Evolutionary conservation across 345 rosid genomes (phyloP).

Genomic region (Gossypium ekmanianum): DNA sequence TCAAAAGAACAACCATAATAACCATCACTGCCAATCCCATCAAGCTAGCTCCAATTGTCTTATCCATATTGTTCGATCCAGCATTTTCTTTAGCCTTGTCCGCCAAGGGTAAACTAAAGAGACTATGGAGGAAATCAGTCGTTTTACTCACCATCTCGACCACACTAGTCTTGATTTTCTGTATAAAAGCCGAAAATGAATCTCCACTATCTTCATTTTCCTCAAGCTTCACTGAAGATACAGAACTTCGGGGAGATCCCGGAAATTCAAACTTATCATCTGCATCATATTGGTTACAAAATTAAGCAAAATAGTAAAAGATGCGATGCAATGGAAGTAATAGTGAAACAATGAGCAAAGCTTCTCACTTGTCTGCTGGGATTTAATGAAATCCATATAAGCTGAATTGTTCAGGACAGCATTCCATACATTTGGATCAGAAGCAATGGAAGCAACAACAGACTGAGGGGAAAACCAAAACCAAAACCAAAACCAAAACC

Average conservation of each 20-base stretch:
- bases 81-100: slow-evolving; percentile 31
- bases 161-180: slow-evolving; percentile 48
- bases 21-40: slow-evolving; percentile 62
- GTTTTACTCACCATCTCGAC: slow-evolving; percentile 46
- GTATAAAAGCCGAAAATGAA: slow-evolving; percentile 24
- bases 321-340: background rate
- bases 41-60: slow-evolving; percentile 33
- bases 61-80: slow-evolving; percentile 25
- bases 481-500: background rate
- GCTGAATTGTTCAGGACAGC: slow-evolving; percentile 5
- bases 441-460: slow-evolving; percentile 72
- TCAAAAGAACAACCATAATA: slow-evolving; percentile 55
- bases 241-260: slow-evolving; percentile 19
- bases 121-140: slow-evolving; percentile 42
- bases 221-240: slow-evolving; percentile 21
- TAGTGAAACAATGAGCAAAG: background rate
- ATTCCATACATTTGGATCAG: slow-evolving; percentile 25
- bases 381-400: slow-evolving; percentile 2
- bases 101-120: slow-evolving; percentile 34
- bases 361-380: background rate
- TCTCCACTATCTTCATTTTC: slow-evolving; percentile 22
- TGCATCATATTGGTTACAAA: slow-evolving; percentile 13
- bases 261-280: slow-evolving; percentile 22
- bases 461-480: slow-evolving; percentile 31
- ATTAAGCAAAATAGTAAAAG: background rate